Evolutionary conservation across 202 grass and related monocot genomes (phyloP).

Genomic region (Sporobolus alterniflorus): DNA sequence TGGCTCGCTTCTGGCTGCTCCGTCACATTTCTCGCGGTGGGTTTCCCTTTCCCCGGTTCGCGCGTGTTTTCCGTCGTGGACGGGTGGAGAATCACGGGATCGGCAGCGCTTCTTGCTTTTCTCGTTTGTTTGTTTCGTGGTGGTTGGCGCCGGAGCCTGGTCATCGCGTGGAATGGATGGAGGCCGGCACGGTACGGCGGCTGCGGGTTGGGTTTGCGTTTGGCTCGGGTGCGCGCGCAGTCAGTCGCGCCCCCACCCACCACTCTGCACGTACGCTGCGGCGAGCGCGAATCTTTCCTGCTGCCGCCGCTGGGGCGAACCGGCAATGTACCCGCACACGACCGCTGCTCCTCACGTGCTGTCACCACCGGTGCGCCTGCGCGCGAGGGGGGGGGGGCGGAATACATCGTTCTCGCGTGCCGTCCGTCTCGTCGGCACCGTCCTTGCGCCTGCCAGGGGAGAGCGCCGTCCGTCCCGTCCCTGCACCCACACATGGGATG

Average conservation of each 20-base stretch:
- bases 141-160: background rate
- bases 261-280: background rate
- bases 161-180: background rate
- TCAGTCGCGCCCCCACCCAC: too few relatives aligned
- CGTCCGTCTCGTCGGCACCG: background rate
- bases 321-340: background rate
- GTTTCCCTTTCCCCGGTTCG: background rate
- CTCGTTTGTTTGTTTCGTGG: background rate
- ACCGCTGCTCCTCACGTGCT: background rate
- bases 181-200: background rate
- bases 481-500: background rate
- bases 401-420: background rate
- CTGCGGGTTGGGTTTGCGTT: background rate
- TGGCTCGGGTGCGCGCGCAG: background rate
- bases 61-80: background rate
- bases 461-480: background rate
- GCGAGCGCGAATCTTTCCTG: constrained; percentile 32
- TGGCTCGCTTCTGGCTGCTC: background rate
- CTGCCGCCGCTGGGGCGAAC: background rate
- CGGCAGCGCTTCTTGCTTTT: background rate
- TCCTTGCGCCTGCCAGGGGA: background rate
- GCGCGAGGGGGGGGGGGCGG: too few relatives aligned
- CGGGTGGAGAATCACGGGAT: background rate
- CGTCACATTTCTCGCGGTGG: background rate
- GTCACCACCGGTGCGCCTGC: background rate